These are phyloP conservation scores for Gynochthodes officinalis DNA, from an alignment of 257 asterid genomes.

Conservation along the genomic window DNA sequence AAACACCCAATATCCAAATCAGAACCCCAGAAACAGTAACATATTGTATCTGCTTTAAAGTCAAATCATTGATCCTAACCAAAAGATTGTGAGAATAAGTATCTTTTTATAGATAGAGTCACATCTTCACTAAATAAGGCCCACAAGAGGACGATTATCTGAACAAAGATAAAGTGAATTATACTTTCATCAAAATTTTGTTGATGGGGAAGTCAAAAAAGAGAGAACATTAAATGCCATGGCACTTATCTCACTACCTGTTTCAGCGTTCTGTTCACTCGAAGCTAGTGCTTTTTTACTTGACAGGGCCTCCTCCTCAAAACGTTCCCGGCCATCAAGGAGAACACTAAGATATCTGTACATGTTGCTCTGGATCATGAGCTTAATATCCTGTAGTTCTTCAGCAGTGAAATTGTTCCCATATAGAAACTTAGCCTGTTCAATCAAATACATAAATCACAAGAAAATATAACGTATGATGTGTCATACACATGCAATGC, in stretches of 20 bases:
- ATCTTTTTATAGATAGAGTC: background rate
- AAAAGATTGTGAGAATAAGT: background rate
- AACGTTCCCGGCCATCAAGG: conserved; percentile 95
- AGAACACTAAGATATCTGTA: conserved; percentile 86
- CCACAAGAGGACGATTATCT: background rate
- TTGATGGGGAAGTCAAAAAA: background rate
- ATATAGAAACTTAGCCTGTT: conserved; percentile 82
- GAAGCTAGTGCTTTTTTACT: conserved; percentile 24
- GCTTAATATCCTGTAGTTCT: conserved; percentile 86
- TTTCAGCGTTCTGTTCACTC: conserved; percentile 35
- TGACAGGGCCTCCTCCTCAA: conserved; percentile 77
- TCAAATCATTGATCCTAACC: background rate
- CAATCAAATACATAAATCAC: conserved; percentile 13
- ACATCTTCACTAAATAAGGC: background rate
- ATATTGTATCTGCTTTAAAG: background rate
- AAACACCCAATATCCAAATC: background rate
- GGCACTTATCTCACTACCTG: conserved; percentile 12
- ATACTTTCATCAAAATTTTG: conserved; percentile 1
- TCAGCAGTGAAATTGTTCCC: conserved; percentile 69
- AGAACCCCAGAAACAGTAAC: background rate
- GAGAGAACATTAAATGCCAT: conserved; percentile 4
- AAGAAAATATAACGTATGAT: too few relatives aligned
- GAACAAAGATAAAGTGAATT: background rate
- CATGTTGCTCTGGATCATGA: conserved; percentile 93
- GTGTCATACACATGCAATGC: too few relatives aligned